Percentiles rank a stretch among this genome's conserved stretches.
phyloP scores from a whole-genome alignment of 2,329 filamentous ascomycete species.

The Pseudocercospora vitis region DNA sequence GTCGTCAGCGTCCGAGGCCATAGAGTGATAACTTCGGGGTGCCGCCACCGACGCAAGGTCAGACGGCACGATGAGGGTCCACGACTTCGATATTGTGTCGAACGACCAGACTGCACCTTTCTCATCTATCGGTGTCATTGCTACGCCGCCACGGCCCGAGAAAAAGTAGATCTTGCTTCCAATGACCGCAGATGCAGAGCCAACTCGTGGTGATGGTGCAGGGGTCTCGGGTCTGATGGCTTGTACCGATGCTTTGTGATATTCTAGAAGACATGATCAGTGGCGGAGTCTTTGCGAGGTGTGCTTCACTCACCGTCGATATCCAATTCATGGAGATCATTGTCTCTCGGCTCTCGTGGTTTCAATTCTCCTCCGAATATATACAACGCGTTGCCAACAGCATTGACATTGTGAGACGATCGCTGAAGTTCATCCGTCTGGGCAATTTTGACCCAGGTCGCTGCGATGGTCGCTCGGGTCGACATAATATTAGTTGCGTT shows the following conservation, averaged over 20 bases:
- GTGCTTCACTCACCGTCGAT: constrained; percentile 4
- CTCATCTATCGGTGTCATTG: constrained; percentile 72
- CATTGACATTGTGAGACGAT: constrained; percentile 69
- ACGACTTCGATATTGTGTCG: constrained; percentile 62
- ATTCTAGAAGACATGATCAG: constrained; percentile 41
- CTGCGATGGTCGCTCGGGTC: constrained; percentile 18
- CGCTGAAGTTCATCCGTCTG: constrained; percentile 55
- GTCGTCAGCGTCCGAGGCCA: constrained; percentile 64
- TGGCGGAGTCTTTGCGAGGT: not conserved
- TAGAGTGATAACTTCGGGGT: constrained; percentile 70
- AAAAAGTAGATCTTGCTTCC: constrained; percentile 74
- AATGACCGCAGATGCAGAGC: constrained; percentile 69
- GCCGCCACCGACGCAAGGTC: constrained; percentile 52
- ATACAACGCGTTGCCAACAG: constrained; percentile 53
- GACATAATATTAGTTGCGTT: too few species aligned
- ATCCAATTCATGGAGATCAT: constrained; percentile 65
- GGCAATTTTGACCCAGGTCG: constrained; percentile 41
- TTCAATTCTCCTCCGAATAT: constrained; percentile 76
- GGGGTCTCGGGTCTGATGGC: constrained; percentile 11
- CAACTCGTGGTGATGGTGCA: constrained; percentile 67
- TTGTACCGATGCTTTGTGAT: constrained; percentile 31
- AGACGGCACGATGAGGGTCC: constrained; percentile 63
- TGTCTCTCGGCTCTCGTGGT: constrained; percentile 68
- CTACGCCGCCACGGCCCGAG: constrained; percentile 70
- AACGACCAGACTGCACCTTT: constrained; percentile 74